Conservation (phyloP, 2,329 filamentous ascomycete genomes). For the Aureobasidium uvarum region DNA sequence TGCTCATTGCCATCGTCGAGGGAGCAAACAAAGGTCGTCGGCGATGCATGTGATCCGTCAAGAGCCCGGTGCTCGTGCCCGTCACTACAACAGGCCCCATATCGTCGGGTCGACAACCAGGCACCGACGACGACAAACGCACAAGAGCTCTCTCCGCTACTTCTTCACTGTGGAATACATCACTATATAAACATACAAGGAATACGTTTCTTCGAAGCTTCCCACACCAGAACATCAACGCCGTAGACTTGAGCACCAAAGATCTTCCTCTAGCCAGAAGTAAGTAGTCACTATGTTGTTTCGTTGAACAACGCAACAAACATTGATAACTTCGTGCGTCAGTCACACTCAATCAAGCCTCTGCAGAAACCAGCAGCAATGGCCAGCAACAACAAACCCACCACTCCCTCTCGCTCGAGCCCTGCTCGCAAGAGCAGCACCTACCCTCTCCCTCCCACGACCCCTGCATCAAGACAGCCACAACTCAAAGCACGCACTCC, state of each 20-base stretch:
- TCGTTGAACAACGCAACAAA: too few relatives aligned
- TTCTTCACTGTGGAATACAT: neutral
- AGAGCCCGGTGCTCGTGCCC: neutral
- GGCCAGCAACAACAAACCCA: neutral
- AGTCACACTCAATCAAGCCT: neutral
- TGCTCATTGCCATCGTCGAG: neutral
- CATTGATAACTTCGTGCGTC: neutral
- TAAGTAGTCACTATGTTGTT: neutral
- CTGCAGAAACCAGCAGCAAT: neutral
- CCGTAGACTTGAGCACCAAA: neutral
- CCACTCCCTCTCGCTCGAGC: neutral
- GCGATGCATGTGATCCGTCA: neutral
- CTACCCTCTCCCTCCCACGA: neutral
- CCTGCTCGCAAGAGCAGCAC: neutral
- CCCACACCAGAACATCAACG: neutral
- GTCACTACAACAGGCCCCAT: neutral
- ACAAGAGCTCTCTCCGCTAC: neutral
- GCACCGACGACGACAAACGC: neutral
- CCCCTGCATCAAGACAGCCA: neutral
- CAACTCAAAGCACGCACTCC: neutral
- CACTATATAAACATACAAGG: neutral
- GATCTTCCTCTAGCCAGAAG: neutral
- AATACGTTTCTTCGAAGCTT: neutral
- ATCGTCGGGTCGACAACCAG: neutral
- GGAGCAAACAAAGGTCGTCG: neutral